A percentile compares a stretch with the other conserved stretches of the same genome.
phyloP scores from a whole-genome alignment of 345 rosid species.

The Lepidium sativum region DNA sequence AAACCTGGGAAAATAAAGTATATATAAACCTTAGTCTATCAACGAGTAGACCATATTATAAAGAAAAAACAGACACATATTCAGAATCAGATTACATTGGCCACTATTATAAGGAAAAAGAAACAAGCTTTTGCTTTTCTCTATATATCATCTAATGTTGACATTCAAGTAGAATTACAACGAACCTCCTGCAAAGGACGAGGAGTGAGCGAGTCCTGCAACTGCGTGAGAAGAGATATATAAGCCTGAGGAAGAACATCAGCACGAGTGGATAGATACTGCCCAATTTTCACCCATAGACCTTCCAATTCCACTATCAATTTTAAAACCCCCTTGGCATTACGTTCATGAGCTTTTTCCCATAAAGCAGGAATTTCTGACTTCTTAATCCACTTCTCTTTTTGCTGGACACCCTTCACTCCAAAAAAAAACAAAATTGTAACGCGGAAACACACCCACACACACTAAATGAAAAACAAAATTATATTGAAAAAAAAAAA shows the following conservation, averaged over 20 bases:
- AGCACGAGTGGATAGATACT: constrained; percentile 91
- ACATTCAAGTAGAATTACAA: constrained; percentile 1
- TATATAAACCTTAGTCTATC: neutral
- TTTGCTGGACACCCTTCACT: constrained; percentile 61
- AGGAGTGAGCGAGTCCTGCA: constrained; percentile 97
- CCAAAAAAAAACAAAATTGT: neutral
- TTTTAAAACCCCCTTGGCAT: constrained; percentile 68
- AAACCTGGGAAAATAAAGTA: constrained; percentile 50
- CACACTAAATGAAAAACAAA: neutral
- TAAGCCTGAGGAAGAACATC: constrained; percentile 89
- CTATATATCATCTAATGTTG: neutral
- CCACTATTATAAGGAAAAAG: neutral
- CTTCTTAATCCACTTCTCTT: constrained; percentile 63
- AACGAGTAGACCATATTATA: neutral
- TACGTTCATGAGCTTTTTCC: constrained; percentile 84
- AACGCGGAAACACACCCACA: neutral
- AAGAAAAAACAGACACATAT: neutral
- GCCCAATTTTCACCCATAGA: constrained; percentile 91
- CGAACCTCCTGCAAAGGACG: constrained; percentile 79
- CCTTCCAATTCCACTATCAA: constrained; percentile 79
- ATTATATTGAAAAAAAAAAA: neutral
- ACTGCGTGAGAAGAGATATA: constrained; percentile 65
- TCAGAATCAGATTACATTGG: neutral
- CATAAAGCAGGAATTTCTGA: constrained; percentile 50
- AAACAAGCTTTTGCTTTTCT: neutral